phyloP scores from a whole-genome alignment of 345 rosid species.

The Citrus trifoliata region DNA sequence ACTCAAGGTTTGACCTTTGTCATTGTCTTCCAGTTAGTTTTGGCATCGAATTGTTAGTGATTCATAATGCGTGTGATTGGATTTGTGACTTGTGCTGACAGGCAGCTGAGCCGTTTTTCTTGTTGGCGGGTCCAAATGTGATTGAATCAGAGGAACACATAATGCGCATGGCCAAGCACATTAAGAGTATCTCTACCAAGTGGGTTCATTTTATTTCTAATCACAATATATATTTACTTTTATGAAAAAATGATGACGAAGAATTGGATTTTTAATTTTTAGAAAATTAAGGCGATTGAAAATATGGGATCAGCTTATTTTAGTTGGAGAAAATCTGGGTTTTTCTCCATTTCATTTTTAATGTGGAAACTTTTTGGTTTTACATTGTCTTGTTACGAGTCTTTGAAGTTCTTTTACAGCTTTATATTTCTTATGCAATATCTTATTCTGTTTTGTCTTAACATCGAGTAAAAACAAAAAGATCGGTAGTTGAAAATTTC shows the following conservation, averaged over 20 bases:
- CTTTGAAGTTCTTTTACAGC: not conserved
- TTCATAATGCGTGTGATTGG: not conserved
- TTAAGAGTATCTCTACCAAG: constrained; percentile 68
- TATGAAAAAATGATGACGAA: not conserved
- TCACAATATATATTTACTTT: not conserved
- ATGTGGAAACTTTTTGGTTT: too few relatives aligned
- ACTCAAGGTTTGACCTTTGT: constrained; percentile 51
- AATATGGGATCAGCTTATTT: not conserved
- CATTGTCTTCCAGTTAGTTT: not conserved
- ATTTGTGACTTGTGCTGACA: constrained; percentile 21
- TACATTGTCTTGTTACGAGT: not conserved
- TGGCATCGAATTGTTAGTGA: not conserved
- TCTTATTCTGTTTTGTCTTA: not conserved
- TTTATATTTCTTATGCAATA: not conserved
- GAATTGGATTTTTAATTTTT: not conserved
- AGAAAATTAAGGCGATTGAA: not conserved
- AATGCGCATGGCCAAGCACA: constrained; percentile 69
- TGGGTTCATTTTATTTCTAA: constrained; percentile 23
- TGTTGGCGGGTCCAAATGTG: constrained; percentile 94
- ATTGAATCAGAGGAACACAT: constrained; percentile 94
- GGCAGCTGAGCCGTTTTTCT: constrained; percentile 86
- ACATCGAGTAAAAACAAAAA: not conserved
- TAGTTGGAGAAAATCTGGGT: not conserved
- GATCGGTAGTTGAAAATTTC: not conserved
- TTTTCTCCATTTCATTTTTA: too few relatives aligned